Conservation (phyloP, 805 yeast species). For the Lipomyces lipofer region DNA sequence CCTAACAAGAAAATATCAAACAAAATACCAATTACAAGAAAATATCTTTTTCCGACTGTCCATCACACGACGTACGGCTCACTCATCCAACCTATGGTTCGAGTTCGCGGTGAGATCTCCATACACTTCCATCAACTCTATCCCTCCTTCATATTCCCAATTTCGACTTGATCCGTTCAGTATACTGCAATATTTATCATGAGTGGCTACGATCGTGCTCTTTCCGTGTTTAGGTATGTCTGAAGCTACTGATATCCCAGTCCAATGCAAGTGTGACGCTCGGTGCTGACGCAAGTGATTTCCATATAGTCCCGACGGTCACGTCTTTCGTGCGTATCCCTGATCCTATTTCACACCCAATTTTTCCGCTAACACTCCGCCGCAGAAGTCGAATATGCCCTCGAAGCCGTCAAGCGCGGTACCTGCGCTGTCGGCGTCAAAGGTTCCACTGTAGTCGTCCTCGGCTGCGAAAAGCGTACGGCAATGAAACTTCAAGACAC, state of each 20-base stretch:
- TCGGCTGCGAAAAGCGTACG: conserved; percentile 96
- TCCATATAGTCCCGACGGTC: conserved; percentile 84
- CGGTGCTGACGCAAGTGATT: not conserved
- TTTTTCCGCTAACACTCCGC: not conserved
- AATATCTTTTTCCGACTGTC: too few species aligned
- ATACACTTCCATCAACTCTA: too few species aligned
- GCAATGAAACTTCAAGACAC: conserved; percentile 95
- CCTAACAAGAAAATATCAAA: too few species aligned
- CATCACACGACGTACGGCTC: too few species aligned
- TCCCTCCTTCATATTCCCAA: too few species aligned
- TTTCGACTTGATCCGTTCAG: too few species aligned
- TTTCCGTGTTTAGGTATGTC: conserved; percentile 90
- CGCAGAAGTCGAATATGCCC: conserved; percentile 89
- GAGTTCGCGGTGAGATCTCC: too few species aligned
- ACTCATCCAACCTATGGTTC: too few species aligned
- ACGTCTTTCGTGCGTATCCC: conserved; percentile 74
- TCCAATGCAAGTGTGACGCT: too few species aligned
- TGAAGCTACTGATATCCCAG: too few species aligned
- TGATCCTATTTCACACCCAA: not conserved
- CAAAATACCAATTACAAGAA: too few species aligned
- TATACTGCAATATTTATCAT: too few species aligned
- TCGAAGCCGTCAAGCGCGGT: conserved; percentile 97
- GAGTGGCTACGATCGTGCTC: conserved; percentile 99
- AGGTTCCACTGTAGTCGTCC: conserved; percentile 82
- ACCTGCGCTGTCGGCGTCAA: conserved; percentile 98